Evolutionary conservation across 179 eudicot species (phyloP), one percentile per base, ranked within the genome.

Genomic region (Gypsophila paniculata): DNA sequence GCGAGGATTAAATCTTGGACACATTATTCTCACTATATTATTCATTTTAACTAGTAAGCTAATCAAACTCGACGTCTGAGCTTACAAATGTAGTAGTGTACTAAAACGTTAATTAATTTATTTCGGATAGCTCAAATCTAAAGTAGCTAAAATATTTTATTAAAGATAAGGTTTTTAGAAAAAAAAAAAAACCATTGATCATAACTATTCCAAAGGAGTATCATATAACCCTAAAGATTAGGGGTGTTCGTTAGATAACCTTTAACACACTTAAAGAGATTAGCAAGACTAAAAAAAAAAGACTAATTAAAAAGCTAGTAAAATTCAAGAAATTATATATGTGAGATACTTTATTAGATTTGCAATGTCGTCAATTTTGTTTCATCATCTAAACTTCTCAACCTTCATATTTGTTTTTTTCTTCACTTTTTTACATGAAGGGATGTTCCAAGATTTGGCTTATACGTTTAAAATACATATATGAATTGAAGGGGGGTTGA

Each of bases 381-480:
- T 42, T 39, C 18, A 46, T 65, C 29, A 65, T 65, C 70, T 46
- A n/a, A 68, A 49, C 22, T 51, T 49, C 71, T 68, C 59, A 68
- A 68, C 59, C 71, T 14, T 39, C 32, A 65, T 17, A 0, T 29
- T 49, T 15, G 53, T 51, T 14, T 51, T 68, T 25, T 68, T 21
- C 42, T 68, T 68, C 57, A 51, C 65, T 49, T 68, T 67, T 51
- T 68, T 42, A 51, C 44, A 22, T 49, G 19, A 68, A 68, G 22
- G 51, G 59, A 25, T 49, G 38, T 49, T 34, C 12, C 9, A n/a
- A 53, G 15, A 69, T 69, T 69, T 69, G n/a, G 61, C 61, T 69
- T 69, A 36, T 53, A 69, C 46, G 72, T 53, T 36, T 69, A 34
- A 25, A 69, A 53, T 69, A 69, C 72, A 18, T 17, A 52, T 68